phyloP scores from a whole-genome alignment of 768 basidiomycete species.

The Astraeus odoratus region DNA sequence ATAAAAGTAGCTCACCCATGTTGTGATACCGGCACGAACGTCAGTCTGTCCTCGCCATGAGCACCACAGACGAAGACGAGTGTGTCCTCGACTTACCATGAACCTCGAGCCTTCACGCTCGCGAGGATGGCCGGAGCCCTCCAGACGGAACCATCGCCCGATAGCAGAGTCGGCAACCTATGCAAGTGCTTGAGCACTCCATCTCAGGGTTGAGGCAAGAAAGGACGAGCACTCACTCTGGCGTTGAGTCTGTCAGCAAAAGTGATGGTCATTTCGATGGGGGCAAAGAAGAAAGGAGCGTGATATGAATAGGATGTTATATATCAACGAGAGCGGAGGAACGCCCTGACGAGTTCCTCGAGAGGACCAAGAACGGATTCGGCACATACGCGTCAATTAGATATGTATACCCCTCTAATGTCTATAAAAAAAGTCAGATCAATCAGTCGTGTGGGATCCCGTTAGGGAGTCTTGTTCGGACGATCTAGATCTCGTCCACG shows the following conservation, averaged over 20 bases:
- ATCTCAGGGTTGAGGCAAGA: neutral
- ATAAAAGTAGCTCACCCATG: slow-evolving; percentile 52
- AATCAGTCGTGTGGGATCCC: too few relatives aligned
- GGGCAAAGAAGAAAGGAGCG: slow-evolving; percentile 15
- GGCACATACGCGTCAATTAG: neutral
- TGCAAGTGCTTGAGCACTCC: slow-evolving; percentile 1
- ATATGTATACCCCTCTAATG: slow-evolving; percentile 1
- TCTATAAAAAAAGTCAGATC: too few relatives aligned
- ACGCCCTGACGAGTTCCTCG: neutral
- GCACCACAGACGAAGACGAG: neutral
- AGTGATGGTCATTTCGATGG: slow-evolving; percentile 29
- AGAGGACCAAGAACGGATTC: neutral
- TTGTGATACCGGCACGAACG: slow-evolving; percentile 72
- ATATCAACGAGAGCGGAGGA: slow-evolving; percentile 16
- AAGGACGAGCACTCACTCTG: slow-evolving; percentile 20
- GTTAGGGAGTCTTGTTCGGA: too few relatives aligned
- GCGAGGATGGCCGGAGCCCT: slow-evolving; percentile 59
- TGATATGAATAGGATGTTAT: slow-evolving; percentile 7
- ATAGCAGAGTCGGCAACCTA: slow-evolving; percentile 34
- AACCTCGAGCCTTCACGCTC: slow-evolving; percentile 62
- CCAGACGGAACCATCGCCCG: slow-evolving; percentile 67
- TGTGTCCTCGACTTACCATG: slow-evolving; percentile 30
- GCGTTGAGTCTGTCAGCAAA: slow-evolving; percentile 38
- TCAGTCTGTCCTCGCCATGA: slow-evolving; percentile 47
- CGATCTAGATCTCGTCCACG: too few relatives aligned